These are phyloP conservation scores for Plasmodium reichenowi DNA, from an alignment of 169 alveolate species.

Conservation along the genomic window DNA sequence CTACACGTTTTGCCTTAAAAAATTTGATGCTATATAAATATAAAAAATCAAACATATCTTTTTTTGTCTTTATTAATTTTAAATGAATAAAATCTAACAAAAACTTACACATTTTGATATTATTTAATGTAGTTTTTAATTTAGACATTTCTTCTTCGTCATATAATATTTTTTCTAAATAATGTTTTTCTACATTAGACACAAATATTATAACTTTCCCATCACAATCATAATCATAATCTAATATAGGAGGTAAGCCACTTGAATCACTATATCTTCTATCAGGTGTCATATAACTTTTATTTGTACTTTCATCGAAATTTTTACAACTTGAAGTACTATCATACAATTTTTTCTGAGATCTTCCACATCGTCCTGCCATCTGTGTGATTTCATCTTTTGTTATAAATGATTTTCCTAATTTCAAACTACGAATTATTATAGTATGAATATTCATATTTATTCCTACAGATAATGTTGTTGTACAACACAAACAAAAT, in stretches of 20 bases:
- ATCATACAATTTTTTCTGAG: neutral
- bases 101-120: conserved; percentile 44
- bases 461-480: conserved; percentile 72
- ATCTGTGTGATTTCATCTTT: conserved; percentile 49
- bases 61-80: conserved; percentile 55
- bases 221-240: conserved; percentile 60
- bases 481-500: conserved; percentile 71
- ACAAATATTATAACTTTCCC: conserved; percentile 56
- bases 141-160: neutral
- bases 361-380: conserved; percentile 70
- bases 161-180: conserved; percentile 19
- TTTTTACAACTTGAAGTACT: neutral
- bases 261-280: too few relatives aligned
- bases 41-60: conserved; percentile 22
- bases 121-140: conserved; percentile 16
- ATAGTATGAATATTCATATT: conserved; percentile 55
- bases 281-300: neutral
- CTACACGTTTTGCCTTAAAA: conserved; percentile 5
- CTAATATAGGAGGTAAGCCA: neutral
- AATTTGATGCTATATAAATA: conserved; percentile 30
- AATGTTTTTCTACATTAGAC: neutral
- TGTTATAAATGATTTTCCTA: conserved; percentile 38
- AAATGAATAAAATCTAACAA: conserved; percentile 35
- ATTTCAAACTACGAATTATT: conserved; percentile 25
- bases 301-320: neutral